Evolutionary conservation across 2,329 filamentous ascomycete species (phyloP).

Genomic region (Aspergillus sclerotialis): DNA sequence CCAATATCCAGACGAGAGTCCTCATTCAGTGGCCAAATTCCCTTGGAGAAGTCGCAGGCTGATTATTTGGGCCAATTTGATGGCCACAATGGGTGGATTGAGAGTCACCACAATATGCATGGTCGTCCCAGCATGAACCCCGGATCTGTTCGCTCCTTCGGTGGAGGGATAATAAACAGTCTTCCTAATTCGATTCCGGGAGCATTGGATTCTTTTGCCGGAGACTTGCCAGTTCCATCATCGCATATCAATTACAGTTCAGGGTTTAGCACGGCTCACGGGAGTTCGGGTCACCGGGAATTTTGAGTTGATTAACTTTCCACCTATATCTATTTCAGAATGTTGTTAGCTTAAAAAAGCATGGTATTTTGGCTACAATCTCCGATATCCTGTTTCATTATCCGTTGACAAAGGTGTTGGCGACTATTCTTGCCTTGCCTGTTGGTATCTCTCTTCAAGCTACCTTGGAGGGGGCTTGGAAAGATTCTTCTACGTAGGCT

Average conservation of each 20-base stretch:
- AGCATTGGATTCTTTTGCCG: constrained; percentile 22
- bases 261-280: constrained; percentile 20
- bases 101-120: constrained; percentile 18
- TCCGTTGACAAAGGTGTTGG: too few species aligned
- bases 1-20: constrained; percentile 31
- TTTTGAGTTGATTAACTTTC: too few species aligned
- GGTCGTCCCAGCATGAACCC: constrained; percentile 14
- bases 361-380: too few species aligned
- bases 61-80: constrained; percentile 23
- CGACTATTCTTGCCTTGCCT: too few species aligned
- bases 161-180: constrained; percentile 12
- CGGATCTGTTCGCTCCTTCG: constrained; percentile 16
- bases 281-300: constrained; percentile 20
- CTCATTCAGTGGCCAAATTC: constrained; percentile 18
- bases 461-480: too few species aligned
- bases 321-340: too few species aligned
- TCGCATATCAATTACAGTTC: constrained; percentile 22
- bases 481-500: too few species aligned
- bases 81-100: constrained; percentile 22
- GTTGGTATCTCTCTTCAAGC: too few species aligned
- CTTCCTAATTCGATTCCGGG: constrained; percentile 20
- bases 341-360: too few species aligned
- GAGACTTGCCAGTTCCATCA: constrained; percentile 21
- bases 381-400: too few species aligned
- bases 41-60: constrained; percentile 20